Base-by-base conservation (phyloP, 495 filamentous ascomycete genomes). In the Hypomontagnella monticulosa region DNA sequence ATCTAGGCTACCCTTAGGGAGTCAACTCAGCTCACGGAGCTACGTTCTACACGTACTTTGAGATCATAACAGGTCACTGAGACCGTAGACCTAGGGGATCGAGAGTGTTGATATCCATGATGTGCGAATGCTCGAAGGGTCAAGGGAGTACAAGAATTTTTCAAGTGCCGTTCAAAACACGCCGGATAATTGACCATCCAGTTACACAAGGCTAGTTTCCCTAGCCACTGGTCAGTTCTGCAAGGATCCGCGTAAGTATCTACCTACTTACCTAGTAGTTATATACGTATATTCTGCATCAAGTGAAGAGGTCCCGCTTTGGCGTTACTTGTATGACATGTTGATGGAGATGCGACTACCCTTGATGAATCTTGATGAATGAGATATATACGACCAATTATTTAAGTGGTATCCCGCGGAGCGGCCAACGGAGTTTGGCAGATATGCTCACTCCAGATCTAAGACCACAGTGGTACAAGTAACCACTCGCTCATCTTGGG, bases 71-170 rank as follows among this genome's bases (percentile, higher is more conserved):
- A 40, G 44, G 44, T 49, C 64, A 48, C 60, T 56, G 60, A 64
- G 50, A 64, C 59, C 50, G 43, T 20, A 36, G 59, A 59, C 49
- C 55, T 59, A 54, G 54, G 37, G 59, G n/a, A n/a, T n/a, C n/a
- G n/a, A n/a, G n/a, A n/a, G 52, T 50, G 54, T 47, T 65, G 55
- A 34, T 37, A 41, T 60, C 23, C 23, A 34, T 18, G 33, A 2
- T 42, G 42, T 48, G 27, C 53, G 49, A 38, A 18, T 33, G 8
- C 30, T 19, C 19, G 15, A 33, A 15, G 16, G 19, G 16, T 33
- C 15, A 65, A 40, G 40, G 42, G 20, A 37, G 12, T 38, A 40
- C 19, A 37, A 53, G 20, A 53, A 52, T 20, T 53, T 30, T 2
- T 12, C 14, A 15, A 19, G 12, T 14, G 37, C 16, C 40, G 48